Evolutionary conservation across 2,329 filamentous ascomycete species (phyloP).

Genomic region (Eutypella sp.): DNA sequence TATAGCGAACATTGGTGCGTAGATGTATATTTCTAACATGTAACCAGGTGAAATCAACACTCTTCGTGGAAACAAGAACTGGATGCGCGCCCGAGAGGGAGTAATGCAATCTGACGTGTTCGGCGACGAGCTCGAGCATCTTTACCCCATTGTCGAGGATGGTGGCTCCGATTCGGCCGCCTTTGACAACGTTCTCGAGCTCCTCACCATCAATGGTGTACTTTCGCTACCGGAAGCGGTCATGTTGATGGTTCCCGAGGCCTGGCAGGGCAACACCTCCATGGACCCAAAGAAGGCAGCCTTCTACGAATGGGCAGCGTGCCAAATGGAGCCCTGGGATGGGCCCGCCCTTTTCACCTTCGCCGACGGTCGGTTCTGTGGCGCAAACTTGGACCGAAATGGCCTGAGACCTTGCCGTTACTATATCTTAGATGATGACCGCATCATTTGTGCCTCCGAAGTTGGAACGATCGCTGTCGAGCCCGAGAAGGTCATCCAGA

Average conservation of each 20-base stretch:
- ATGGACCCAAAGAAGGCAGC: conserved; percentile 96
- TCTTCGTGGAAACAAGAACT: conserved; percentile 96
- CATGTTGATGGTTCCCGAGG: conserved; percentile 98
- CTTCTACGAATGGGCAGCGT: conserved; percentile 98
- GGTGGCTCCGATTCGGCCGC: conserved; percentile 95
- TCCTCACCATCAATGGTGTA: conserved; percentile 92
- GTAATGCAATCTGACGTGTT: conserved; percentile 91
- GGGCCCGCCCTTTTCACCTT: conserved; percentile 96
- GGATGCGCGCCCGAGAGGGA: conserved; percentile 96
- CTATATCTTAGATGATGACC: conserved; percentile 94
- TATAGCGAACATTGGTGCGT: conserved; percentile 1
- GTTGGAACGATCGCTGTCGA: conserved; percentile 91
- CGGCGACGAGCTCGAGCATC: conserved; percentile 80
- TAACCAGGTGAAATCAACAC: conserved; percentile 82
- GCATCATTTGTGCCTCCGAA: conserved; percentile 95
- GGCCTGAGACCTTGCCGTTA: conserved; percentile 93
- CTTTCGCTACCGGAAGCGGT: conserved; percentile 92
- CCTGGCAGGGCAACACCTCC: conserved; percentile 87
- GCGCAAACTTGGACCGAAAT: conserved; percentile 94
- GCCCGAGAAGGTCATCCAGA: conserved; percentile 83
- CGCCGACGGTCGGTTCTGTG: conserved; percentile 92
- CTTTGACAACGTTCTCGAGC: conserved; percentile 93
- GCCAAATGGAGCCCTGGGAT: conserved; percentile 99
- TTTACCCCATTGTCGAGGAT: conserved; percentile 95
- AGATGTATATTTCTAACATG: conserved; percentile 12